Percentiles rank a stretch among this genome's conserved stretches.
Evolutionary conservation across 2,329 filamentous ascomycete genomes (phyloP).

Genomic region (Stagonosporopsis vannaccii): DNA sequence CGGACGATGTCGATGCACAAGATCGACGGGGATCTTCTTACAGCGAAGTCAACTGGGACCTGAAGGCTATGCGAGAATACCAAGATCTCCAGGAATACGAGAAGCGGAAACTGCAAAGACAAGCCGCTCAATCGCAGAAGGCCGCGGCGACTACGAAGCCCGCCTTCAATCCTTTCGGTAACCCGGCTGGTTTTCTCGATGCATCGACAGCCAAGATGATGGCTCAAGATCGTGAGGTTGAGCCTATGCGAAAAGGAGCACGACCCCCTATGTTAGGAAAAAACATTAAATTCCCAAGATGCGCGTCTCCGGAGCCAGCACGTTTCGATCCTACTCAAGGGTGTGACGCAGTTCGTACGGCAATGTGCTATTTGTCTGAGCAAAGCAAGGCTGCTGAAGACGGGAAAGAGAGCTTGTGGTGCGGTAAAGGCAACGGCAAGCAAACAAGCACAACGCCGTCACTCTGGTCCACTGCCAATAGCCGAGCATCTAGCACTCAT

Average conservation of each 20-base stretch:
- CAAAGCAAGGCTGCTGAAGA: conserved; percentile 54
- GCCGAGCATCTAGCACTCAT: conserved; percentile 61
- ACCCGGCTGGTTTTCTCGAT: conserved; percentile 41
- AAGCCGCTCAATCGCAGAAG: conserved; percentile 47
- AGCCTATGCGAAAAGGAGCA: conserved; percentile 65
- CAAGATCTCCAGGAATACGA: conserved; percentile 65
- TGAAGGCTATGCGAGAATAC: conserved; percentile 82
- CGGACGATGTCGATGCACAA: conserved; percentile 46
- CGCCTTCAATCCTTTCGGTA: conserved; percentile 49
- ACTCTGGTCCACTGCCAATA: conserved; percentile 46
- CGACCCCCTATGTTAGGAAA: conserved; percentile 87
- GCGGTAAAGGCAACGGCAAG: conserved; percentile 52
- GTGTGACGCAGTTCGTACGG: conserved; percentile 57
- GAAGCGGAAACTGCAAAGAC: conserved; percentile 30
- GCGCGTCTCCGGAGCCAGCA: conserved; percentile 82
- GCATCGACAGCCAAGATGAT: conserved; percentile 36
- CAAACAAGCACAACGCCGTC: conserved; percentile 43
- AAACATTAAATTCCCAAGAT: conserved; percentile 81
- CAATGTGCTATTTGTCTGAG: conserved; percentile 60
- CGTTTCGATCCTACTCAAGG: conserved; percentile 80
- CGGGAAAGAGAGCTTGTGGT: conserved; percentile 66
- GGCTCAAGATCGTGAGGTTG: conserved; percentile 53
- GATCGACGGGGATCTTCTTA: conserved; percentile 68
- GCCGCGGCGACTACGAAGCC: conserved; percentile 28
- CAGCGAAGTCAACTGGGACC: conserved; percentile 73